Base-by-base conservation (phyloP, 306 rosid species). In the Quercus agrifolia region DNA sequence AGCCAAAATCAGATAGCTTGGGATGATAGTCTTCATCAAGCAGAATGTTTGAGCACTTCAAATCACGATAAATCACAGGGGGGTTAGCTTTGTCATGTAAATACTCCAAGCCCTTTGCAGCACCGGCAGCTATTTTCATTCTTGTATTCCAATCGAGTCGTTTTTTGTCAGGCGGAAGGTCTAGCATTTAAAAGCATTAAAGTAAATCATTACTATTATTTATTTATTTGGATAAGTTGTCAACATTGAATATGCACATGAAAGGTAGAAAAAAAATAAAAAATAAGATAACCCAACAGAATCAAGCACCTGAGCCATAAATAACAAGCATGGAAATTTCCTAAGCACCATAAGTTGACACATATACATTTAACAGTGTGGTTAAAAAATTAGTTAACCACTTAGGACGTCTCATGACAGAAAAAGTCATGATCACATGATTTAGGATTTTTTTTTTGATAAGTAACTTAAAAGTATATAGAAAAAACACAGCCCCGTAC, bases 41-140 rank as follows among this genome's bases (percentile, higher is more conserved):
- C 71, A 87, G 76, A 77, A 87, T 87, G 80, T 87, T 87, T 18
- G 91, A 87, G 82, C 91, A 87, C 75, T 87, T 87, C 59, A 87
- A 81, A 83, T 87, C 89, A 38, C 89, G 91, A 80, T 87, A 87
- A 51, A 87, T 87, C 70, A 87, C 91, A 19, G 91, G 91, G 68
- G 91, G 91, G 74, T 56, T 87, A 54, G 91, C 91, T 78, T 85
- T 85, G 78, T 80, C 91, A 25, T 87, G 91, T 74, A 87, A 85
- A 77, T 87, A 82, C 82, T 87, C 91, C 83, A 87, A 85, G 76
- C 91, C 91, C 78, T 87, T 87, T 51, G 91, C 89, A 75, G 91
- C 87, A 75, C 91, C 89, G 0, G 91, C 91, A 70, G 91, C 91
- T 83, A 87, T 80, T 78, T 78, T 87, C 89, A 87, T 87, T 79